These are phyloP conservation scores for Exsudoporus frostii DNA, from an alignment of 768 basidiomycete genomes.

Conservation along the genomic window DNA sequence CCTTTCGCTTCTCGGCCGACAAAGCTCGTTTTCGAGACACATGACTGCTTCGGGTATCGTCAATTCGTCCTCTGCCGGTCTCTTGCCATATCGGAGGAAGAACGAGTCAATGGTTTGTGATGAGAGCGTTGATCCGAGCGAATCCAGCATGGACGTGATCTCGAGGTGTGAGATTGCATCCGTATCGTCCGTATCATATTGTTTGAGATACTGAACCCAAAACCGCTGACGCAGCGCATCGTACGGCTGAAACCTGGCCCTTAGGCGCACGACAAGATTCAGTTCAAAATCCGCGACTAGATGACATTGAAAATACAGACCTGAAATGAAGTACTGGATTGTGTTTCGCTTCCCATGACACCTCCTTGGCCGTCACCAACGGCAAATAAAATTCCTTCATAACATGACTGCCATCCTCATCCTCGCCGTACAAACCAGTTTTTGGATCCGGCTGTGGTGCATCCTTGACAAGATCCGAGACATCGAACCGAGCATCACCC, in stretches of 20 bases:
- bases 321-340: constrained; percentile 66
- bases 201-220: constrained; percentile 84
- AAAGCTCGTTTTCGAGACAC: constrained; percentile 83
- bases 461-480: constrained; percentile 63
- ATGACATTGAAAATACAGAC: constrained; percentile 31
- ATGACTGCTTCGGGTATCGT: constrained; percentile 76
- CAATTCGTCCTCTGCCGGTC: constrained; percentile 64
- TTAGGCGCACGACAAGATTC: constrained; percentile 25
- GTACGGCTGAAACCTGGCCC: constrained; percentile 95
- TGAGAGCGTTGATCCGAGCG: constrained; percentile 90
- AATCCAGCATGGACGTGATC: constrained; percentile 93
- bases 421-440: constrained; percentile 44
- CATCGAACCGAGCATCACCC: constrained; percentile 70
- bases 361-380: constrained; percentile 57
- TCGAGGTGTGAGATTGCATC: constrained; percentile 75
- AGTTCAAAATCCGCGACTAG: not conserved
- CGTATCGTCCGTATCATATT: constrained; percentile 89
- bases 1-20: constrained; percentile 69
- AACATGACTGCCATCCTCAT: constrained; percentile 36
- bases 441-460: constrained; percentile 63
- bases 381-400: constrained; percentile 75
- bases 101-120: constrained; percentile 75
- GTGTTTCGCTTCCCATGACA: constrained; percentile 70
- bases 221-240: constrained; percentile 85
- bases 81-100: constrained; percentile 69